Evolutionary conservation across 441 rosid species (phyloP).

Genomic region (Jatropha podagrica): DNA sequence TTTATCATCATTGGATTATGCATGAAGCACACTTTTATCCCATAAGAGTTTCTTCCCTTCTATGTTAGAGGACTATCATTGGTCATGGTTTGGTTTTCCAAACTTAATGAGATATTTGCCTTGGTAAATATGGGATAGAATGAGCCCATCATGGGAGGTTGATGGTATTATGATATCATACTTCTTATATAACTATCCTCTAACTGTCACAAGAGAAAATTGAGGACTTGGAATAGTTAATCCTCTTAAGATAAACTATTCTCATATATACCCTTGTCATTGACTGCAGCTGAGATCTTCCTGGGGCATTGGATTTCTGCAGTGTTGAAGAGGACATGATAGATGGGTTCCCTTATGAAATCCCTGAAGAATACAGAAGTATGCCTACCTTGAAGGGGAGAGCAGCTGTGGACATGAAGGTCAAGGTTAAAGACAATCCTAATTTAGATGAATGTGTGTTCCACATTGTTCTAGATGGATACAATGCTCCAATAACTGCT

Average conservation of each 20-base stretch:
- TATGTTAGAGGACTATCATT: not conserved
- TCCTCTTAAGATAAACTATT: slow-evolving; percentile 43
- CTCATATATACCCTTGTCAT: slow-evolving; percentile 86
- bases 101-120: not conserved
- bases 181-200: slow-evolving; percentile 12
- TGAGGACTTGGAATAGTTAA: slow-evolving; percentile 38
- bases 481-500: slow-evolving; percentile 92
- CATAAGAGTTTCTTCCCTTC: not conserved
- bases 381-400: slow-evolving; percentile 98
- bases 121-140: not conserved
- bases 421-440: slow-evolving; percentile 96
- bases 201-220: slow-evolving; percentile 23
- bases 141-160: not conserved
- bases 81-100: not conserved
- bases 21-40: not conserved
- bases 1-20: not conserved
- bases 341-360: slow-evolving; percentile 88
- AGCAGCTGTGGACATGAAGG: slow-evolving; percentile 97
- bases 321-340: slow-evolving; percentile 99
- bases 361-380: slow-evolving; percentile 75
- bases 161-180: slow-evolving; percentile 6
- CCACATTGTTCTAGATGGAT: slow-evolving; percentile 92
- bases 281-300: slow-evolving; percentile 99
- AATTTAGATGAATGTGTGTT: slow-evolving; percentile 79
- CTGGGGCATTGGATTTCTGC: slow-evolving; percentile 99